These are phyloP conservation scores for Cryptosporidium andersoni DNA, from an alignment of 169 alveolate species.

Conservation along the genomic window DNA sequence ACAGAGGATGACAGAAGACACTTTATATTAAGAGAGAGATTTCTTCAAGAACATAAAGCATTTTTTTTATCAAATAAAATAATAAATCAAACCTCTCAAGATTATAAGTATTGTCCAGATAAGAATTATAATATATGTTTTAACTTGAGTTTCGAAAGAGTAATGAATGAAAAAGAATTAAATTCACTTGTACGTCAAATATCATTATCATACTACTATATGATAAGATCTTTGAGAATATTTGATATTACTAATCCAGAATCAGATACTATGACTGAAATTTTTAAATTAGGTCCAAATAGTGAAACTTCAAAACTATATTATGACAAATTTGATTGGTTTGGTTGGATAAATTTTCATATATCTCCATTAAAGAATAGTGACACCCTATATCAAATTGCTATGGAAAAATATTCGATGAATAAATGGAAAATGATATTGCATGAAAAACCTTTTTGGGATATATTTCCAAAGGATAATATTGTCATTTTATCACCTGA, in stretches of 20 bases:
- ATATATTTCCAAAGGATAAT: constrained; percentile 72
- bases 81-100: constrained; percentile 13
- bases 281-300: constrained; percentile 39
- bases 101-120: constrained; percentile 11
- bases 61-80: constrained; percentile 29
- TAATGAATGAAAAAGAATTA: constrained; percentile 76
- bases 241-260: constrained; percentile 43
- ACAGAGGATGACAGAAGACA: constrained; percentile 71
- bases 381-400: constrained; percentile 65
- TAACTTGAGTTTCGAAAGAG: constrained; percentile 74
- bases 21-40: constrained; percentile 72
- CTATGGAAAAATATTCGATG: constrained; percentile 72
- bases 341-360: constrained; percentile 74
- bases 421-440: constrained; percentile 72
- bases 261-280: constrained; percentile 38
- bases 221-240: constrained; percentile 73
- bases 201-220: constrained; percentile 73
- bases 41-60: constrained; percentile 50
- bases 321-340: constrained; percentile 51
- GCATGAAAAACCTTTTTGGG: constrained; percentile 75
- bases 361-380: constrained; percentile 62
- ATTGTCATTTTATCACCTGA: constrained; percentile 78
- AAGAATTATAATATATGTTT: constrained; percentile 73
- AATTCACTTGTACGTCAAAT: constrained; percentile 76
- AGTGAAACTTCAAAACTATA: constrained; percentile 29